A percentile compares a stretch with the other conserved stretches of the same genome.
These are phyloP conservation scores for Phytophthora sp. DNA, from an alignment of 352 stramenopile species.

Conservation along the genomic window DNA sequence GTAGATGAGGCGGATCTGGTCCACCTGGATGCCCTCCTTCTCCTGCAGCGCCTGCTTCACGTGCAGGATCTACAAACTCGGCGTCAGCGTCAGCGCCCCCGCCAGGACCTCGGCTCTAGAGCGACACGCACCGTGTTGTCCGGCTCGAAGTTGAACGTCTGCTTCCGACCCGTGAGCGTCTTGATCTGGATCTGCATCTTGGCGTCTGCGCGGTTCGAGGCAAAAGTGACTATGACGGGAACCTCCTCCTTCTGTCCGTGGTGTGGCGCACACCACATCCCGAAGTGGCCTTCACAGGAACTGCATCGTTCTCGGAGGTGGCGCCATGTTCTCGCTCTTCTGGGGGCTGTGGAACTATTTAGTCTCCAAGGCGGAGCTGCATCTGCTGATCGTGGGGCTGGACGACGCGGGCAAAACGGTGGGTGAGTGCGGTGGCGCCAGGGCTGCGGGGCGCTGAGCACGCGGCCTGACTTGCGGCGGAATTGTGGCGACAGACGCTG, in stretches of 20 bases:
- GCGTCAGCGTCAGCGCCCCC: no score
- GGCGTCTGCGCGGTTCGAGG: conserved; percentile 1
- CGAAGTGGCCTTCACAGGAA: no score
- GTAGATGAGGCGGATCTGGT: conserved; percentile 96
- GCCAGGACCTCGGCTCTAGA: not conserved
- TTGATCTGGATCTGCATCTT: conserved; percentile 90
- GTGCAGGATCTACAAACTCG: conserved; percentile 87
- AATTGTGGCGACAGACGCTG: conserved; percentile 64
- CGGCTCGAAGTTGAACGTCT: conserved; percentile 90
- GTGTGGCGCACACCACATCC: not conserved
- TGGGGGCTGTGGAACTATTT: conserved; percentile 83
- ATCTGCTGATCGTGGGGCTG: conserved; percentile 92
- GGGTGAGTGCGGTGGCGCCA: conserved; percentile 55
- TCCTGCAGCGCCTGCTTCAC: conserved; percentile 98
- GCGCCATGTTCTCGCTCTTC: conserved; percentile 87
- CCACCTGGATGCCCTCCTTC: conserved; percentile 96
- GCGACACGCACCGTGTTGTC: conserved; percentile 72
- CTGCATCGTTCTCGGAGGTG: no score
- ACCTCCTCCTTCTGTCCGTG: not conserved
- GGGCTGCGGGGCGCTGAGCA: no score
- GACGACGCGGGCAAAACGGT: conserved; percentile 94
- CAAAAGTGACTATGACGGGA: conserved; percentile 9
- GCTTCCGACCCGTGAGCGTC: conserved; percentile 88
- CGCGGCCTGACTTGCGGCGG: no score
- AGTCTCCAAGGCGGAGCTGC: conserved; percentile 88